A percentile compares a stretch with the other conserved stretches of the same genome.
Evolutionary conservation across 768 basidiomycete genomes (phyloP).

Genomic region (Tricholoma matsutake): DNA sequence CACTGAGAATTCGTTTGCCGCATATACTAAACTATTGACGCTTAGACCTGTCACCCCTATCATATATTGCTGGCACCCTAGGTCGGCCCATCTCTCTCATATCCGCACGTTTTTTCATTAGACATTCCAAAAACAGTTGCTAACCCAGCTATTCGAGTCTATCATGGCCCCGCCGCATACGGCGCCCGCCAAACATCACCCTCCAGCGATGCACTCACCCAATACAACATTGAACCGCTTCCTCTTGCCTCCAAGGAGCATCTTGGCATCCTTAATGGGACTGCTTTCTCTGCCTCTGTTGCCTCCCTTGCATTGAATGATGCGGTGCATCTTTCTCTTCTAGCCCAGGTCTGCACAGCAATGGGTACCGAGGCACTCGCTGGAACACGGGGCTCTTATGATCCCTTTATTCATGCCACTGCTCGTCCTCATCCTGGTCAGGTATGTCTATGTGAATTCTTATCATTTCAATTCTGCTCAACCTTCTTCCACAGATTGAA

Average conservation of each 20-base stretch:
- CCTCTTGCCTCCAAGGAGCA: slow-evolving; percentile 64
- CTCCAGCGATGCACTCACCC: slow-evolving; percentile 47
- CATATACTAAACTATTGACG: slow-evolving; percentile 2
- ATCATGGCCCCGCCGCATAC: slow-evolving; percentile 49
- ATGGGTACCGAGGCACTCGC: slow-evolving; percentile 77
- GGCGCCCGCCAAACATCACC: slow-evolving; percentile 49
- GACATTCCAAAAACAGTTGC: slow-evolving; percentile 20
- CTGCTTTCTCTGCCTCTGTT: slow-evolving; percentile 71
- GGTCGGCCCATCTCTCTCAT: slow-evolving; percentile 27
- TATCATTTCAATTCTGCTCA: background rate
- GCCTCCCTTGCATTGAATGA: slow-evolving; percentile 71
- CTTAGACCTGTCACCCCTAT: slow-evolving; percentile 48
- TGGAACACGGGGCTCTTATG: slow-evolving; percentile 62
- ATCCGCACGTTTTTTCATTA: background rate
- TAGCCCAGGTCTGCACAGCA: slow-evolving; percentile 72
- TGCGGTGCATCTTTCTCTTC: slow-evolving; percentile 55
- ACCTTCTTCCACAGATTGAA: slow-evolving; percentile 45
- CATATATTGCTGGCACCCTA: slow-evolving; percentile 67
- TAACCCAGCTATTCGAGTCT: slow-evolving; percentile 33
- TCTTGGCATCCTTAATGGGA: slow-evolving; percentile 71
- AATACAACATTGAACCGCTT: slow-evolving; percentile 56
- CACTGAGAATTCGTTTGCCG: background rate
- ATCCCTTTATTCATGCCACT: slow-evolving; percentile 68
- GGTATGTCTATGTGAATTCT: slow-evolving; percentile 25
- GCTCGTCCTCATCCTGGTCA: slow-evolving; percentile 83